Evolutionary conservation across 2,329 filamentous ascomycete genomes (phyloP).

Genomic region (Cadophora sp.): DNA sequence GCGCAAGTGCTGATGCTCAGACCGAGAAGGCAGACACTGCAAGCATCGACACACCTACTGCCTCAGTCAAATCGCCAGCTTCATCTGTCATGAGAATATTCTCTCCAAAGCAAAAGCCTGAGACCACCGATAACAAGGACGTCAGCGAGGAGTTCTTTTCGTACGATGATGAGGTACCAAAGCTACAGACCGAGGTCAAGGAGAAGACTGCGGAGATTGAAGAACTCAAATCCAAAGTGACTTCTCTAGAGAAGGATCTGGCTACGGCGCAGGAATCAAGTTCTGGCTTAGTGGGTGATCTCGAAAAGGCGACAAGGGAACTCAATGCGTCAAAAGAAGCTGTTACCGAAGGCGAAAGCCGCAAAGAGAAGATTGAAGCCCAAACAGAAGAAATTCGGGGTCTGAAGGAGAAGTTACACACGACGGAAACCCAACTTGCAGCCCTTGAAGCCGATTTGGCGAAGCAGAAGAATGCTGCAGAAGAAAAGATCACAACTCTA

Average conservation of each 20-base stretch:
- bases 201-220: constrained; percentile 75
- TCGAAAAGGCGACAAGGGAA: constrained; percentile 55
- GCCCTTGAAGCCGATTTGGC: constrained; percentile 35
- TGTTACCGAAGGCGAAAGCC: constrained; percentile 31
- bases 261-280: constrained; percentile 74
- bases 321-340: constrained; percentile 77
- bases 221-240: constrained; percentile 72
- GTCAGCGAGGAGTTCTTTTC: constrained; percentile 82
- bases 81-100: constrained; percentile 57
- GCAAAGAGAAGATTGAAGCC: constrained; percentile 35
- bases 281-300: constrained; percentile 61
- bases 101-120: constrained; percentile 54
- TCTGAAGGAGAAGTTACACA: constrained; percentile 41
- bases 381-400: constrained; percentile 39
- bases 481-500: constrained; percentile 35
- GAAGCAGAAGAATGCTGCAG: constrained; percentile 35
- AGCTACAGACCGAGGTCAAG: constrained; percentile 77
- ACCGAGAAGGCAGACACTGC: constrained; percentile 37
- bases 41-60: constrained; percentile 43
- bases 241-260: constrained; percentile 72
- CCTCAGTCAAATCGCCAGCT: constrained; percentile 54
- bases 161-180: constrained; percentile 85
- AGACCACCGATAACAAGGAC: constrained; percentile 47
- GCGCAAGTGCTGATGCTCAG: constrained; percentile 23
- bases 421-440: constrained; percentile 37